phyloP scores from a whole-genome alignment of 2,329 filamentous ascomycete genomes.

The Apiospora sp. region DNA sequence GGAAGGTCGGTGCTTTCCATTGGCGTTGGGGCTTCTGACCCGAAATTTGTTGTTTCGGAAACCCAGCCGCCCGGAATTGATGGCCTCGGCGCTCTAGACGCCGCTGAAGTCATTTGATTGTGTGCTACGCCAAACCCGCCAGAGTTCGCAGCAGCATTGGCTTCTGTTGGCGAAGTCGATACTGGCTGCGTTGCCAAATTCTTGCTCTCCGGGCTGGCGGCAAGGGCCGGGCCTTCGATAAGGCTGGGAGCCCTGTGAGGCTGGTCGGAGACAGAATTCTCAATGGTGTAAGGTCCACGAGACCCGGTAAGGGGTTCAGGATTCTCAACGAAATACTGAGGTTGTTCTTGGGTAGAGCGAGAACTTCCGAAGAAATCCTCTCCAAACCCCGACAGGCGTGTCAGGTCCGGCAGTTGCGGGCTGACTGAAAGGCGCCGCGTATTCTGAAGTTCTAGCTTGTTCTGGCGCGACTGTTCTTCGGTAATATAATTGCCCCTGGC shows the following conservation, averaged over 20 bases:
- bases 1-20: slow-evolving; percentile 32
- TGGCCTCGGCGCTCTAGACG: slow-evolving; percentile 29
- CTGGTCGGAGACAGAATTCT: background rate
- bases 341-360: background rate
- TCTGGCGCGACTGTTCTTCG: slow-evolving; percentile 13
- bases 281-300: background rate
- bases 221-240: slow-evolving; percentile 33
- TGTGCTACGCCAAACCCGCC: background rate
- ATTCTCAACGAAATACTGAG: slow-evolving; percentile 12
- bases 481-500: background rate
- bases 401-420: slow-evolving; percentile 64
- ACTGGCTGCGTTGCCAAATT: background rate
- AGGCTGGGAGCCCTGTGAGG: slow-evolving; percentile 28
- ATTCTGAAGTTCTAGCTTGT: background rate
- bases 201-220: slow-evolving; percentile 26
- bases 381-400: slow-evolving; percentile 67
- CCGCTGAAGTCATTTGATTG: background rate
- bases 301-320: background rate
- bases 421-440: slow-evolving; percentile 53
- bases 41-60: slow-evolving; percentile 37
- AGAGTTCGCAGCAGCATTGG: background rate
- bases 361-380: slow-evolving; percentile 59
- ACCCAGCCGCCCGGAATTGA: slow-evolving; percentile 42
- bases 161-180: background rate
- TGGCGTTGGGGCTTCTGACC: slow-evolving; percentile 35